Conservation (phyloP, 345 rosid species). For the Clarkia xantiana region DNA sequence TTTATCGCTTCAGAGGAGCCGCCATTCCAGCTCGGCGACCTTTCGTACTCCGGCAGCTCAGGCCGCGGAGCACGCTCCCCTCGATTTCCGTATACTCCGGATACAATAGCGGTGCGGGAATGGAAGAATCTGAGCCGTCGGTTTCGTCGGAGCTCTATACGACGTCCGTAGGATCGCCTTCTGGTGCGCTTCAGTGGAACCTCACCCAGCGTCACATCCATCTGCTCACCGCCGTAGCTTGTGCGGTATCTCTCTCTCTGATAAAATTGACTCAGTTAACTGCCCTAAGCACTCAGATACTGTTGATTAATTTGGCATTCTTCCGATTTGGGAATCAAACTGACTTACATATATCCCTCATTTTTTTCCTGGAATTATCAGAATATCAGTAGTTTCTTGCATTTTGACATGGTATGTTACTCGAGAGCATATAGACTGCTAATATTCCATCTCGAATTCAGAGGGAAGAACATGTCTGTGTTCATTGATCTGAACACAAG, state of each 20-base stretch:
- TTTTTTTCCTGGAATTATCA: no score
- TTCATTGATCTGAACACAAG: no score
- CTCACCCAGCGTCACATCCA: conserved; percentile 57
- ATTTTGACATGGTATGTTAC: no score
- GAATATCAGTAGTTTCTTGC: no score
- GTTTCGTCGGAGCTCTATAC: conserved; percentile 21
- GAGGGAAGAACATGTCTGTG: no score
- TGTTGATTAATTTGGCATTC: no score
- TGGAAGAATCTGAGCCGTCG: conserved; percentile 19
- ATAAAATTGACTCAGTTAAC: no score
- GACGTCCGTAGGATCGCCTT: conserved; percentile 35
- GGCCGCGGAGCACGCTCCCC: conserved; percentile 14
- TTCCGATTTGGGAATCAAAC: no score
- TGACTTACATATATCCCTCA: no score
- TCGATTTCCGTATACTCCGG: conserved; percentile 13
- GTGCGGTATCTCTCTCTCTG: conserved; percentile 28
- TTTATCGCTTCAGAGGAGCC: not conserved
- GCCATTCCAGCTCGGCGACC: conserved; percentile 3
- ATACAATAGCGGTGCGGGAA: conserved; percentile 8
- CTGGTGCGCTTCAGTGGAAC: conserved; percentile 35
- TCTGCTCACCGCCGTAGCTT: conserved; percentile 49
- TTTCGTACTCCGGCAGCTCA: not conserved
- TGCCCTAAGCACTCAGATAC: no score
- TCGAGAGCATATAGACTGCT: no score
- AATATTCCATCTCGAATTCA: no score